Conservation (phyloP, 2,329 filamentous ascomycete species). For the Remersonia thermophila region DNA sequence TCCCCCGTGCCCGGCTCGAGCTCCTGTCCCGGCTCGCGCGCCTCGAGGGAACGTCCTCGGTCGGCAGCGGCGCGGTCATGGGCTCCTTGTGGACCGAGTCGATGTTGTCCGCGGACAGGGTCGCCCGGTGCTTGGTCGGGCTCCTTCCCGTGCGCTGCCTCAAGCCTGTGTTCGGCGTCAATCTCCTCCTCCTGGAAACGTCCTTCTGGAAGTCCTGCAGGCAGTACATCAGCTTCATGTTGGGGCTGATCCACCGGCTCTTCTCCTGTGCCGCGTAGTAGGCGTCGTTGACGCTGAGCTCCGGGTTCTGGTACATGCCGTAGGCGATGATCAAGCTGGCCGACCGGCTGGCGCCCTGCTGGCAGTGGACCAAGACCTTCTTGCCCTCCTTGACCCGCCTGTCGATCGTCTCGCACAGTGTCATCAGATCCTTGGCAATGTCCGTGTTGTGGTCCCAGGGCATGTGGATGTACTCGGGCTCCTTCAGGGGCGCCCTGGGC, state of each 20-base stretch:
- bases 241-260: constrained; percentile 80
- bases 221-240: constrained; percentile 87
- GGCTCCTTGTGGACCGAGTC: constrained; percentile 42
- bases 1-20: constrained; percentile 36
- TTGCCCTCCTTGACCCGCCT: constrained; percentile 60
- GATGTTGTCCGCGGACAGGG: constrained; percentile 47
- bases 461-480: constrained; percentile 76
- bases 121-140: constrained; percentile 47
- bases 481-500: constrained; percentile 39
- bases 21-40: constrained; percentile 28
- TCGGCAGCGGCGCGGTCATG: constrained; percentile 47
- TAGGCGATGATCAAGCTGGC: constrained; percentile 81
- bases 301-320: constrained; percentile 66
- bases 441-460: constrained; percentile 84
- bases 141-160: constrained; percentile 40
- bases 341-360: constrained; percentile 75
- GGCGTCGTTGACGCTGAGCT: constrained; percentile 67
- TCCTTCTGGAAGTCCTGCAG: constrained; percentile 69
- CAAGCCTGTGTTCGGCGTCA: constrained; percentile 32
- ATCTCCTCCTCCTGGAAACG: constrained; percentile 39
- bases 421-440: constrained; percentile 64
- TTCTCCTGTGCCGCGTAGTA: constrained; percentile 70
- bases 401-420: constrained; percentile 65
- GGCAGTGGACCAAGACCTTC: constrained; percentile 71
- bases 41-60: constrained; percentile 35